Evolutionary conservation across 2,329 filamentous ascomycete species (phyloP).

Genomic region (Hymenoscyphus scutula): DNA sequence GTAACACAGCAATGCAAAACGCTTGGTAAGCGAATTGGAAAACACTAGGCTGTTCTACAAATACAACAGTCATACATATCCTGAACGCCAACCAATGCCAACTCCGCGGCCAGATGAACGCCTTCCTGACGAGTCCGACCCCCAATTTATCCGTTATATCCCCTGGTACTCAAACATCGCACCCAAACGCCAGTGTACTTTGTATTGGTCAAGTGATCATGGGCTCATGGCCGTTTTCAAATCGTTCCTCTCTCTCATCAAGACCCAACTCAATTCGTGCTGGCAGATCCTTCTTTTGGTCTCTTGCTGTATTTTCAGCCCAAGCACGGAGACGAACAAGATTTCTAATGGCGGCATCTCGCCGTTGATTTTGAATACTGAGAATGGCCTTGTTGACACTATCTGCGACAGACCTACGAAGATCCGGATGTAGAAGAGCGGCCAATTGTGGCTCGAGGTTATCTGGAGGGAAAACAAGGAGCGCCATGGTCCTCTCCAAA

Average conservation of each 20-base stretch:
- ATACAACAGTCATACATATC: conserved; percentile 1
- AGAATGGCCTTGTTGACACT: conserved; percentile 89
- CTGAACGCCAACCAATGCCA: conserved; percentile 6
- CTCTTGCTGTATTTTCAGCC: conserved; percentile 58
- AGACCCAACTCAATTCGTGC: conserved; percentile 34
- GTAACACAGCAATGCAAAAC: background rate
- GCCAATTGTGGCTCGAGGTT: conserved; percentile 73
- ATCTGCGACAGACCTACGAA: conserved; percentile 81
- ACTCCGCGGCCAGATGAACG: conserved; percentile 1
- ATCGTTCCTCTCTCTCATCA: conserved; percentile 21
- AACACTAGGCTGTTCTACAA: conserved; percentile 8
- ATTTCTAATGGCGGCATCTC: conserved; percentile 78
- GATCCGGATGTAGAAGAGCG: conserved; percentile 71
- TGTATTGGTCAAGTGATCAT: conserved; percentile 31
- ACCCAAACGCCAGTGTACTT: conserved; percentile 1
- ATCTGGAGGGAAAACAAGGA: conserved; percentile 84
- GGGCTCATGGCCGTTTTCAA: conserved; percentile 29
- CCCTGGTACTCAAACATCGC: background rate
- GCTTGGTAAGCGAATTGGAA: conserved; percentile 10
- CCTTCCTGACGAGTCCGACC: background rate
- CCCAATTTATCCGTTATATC: background rate
- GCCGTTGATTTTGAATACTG: conserved; percentile 65
- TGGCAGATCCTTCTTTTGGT: conserved; percentile 36
- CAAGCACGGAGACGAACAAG: conserved; percentile 81
- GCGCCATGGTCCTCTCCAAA: conserved; percentile 87